phyloP scores from a whole-genome alignment of 139 green algal species.

The Chlorella sp. region DNA sequence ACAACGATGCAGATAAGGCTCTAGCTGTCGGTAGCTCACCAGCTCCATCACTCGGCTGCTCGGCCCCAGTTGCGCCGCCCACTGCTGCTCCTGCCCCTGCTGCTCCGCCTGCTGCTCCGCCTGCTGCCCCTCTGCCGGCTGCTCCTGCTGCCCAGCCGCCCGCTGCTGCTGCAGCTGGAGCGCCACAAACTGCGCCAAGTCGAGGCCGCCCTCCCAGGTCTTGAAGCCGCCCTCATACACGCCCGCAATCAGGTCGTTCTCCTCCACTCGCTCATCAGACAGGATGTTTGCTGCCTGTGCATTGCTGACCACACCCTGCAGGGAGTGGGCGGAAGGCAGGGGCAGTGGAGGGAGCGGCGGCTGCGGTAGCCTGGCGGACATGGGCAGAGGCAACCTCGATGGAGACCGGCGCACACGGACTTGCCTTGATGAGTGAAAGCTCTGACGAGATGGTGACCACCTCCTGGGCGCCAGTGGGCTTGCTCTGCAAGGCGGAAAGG shows the following conservation, averaged over 20 bases:
- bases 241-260: constrained; percentile 47
- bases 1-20: no score
- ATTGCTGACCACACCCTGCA: constrained; percentile 33
- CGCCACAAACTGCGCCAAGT: constrained; percentile 78
- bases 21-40: not conserved
- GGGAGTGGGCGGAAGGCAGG: no score
- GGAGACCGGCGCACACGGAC: not conserved
- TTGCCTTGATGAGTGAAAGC: constrained; percentile 20
- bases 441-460: not conserved
- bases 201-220: constrained; percentile 89
- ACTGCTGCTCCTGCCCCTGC: not conserved
- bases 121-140: not conserved
- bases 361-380: not conserved
- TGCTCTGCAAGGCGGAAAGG: not conserved
- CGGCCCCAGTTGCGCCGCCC: not conserved
- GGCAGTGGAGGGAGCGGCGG: not conserved
- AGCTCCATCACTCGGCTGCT: constrained; percentile 28
- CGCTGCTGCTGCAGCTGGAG: constrained; percentile 15
- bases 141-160: not conserved
- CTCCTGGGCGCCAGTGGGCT: constrained; percentile 18
- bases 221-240: constrained; percentile 87
- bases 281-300: constrained; percentile 11
- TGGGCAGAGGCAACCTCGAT: no score
- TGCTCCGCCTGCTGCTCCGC: not conserved
- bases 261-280: not conserved